Base-by-base conservation (phyloP, 2,329 filamentous ascomycete species). In the Fusarium tanahbumbuense region DNA sequence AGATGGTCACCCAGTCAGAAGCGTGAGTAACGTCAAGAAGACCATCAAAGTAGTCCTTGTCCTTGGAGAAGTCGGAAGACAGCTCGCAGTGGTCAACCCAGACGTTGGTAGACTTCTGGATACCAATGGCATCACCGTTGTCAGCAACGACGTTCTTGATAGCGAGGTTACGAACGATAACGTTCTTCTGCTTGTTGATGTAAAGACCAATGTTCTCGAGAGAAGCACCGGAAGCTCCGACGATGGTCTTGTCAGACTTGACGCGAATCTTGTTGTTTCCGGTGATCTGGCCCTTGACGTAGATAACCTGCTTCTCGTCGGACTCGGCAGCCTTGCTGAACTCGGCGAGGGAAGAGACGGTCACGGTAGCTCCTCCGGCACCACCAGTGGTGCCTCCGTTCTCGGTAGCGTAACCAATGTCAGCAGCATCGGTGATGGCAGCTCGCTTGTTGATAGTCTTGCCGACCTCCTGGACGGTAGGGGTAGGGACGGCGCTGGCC, bases 21-120 rank as follows among this genome's bases (percentile, higher is more conserved):
- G 82, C 90, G 79, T 91, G 89, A 52, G 86, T 90, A 53, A 85
- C 80, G 72, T 92, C 90, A 48, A 89, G 79, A 3, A 92, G 85
- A 32, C 90, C 90, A 60, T 92, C 90, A 75, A 90, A 92, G 81
- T 86, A 90, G 81, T 92, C 89, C 81, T 92, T 92, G 82, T 84
- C 88, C 76, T 87, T 82, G 72, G 84, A 81, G 34, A 77, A 75
- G 79, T 91, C 85, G 25, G 87, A 88, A 7, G 85, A 88, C 23
- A 92, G 83, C 68, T 92, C 89, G 76, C 84, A 83, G 81, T 92
- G 90, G 80, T 92, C 90, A 52, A 92, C 81, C 90, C 89, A 92
- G 74, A 89, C 82, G 69, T 90, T 89, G 60, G 77, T 86, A 52
- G 85, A 84, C 15, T 76, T 77, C 77, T 90, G 85, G 63, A 90